Evolutionary conservation across 2,329 filamentous ascomycete genomes (phyloP).

Genomic region (Huntiella abstrusa): DNA sequence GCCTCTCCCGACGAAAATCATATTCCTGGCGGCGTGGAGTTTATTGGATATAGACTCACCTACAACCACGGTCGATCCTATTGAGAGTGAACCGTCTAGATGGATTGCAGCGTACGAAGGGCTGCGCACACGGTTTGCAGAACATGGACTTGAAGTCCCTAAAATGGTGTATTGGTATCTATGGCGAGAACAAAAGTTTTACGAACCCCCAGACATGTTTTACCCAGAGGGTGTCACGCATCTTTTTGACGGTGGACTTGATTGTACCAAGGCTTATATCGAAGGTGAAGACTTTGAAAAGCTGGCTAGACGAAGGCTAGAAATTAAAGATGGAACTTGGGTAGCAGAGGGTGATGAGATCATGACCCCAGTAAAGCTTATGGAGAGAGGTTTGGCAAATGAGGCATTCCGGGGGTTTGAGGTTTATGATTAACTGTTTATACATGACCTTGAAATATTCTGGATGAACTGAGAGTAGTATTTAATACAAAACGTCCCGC

Average conservation of each 20-base stretch:
- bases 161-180: conserved; percentile 44
- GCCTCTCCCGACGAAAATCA: conserved; percentile 39
- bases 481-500: no score
- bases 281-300: conserved; percentile 29
- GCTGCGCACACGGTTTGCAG: conserved; percentile 15
- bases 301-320: conserved; percentile 16
- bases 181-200: conserved; percentile 25
- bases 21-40: conserved; percentile 46
- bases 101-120: conserved; percentile 21
- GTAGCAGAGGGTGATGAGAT: conserved; percentile 16
- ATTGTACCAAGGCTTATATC: conserved; percentile 29
- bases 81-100: not conserved
- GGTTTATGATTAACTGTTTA: no score
- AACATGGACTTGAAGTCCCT: conserved; percentile 40
- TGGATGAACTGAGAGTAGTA: no score
- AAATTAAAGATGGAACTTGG: conserved; percentile 13
- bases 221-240: conserved; percentile 31
- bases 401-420: conserved; percentile 23
- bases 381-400: conserved; percentile 33
- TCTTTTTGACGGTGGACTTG: no score
- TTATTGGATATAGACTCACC: conserved; percentile 20
- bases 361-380: conserved; percentile 24
- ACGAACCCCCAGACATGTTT: conserved; percentile 35
- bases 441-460: no score
- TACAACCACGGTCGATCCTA: not conserved